Evolutionary conservation across 2,329 filamentous ascomycete genomes (phyloP), one percentile per base, ranked within the genome.

Genomic region (Colletotrichum ledebouriae): DNA sequence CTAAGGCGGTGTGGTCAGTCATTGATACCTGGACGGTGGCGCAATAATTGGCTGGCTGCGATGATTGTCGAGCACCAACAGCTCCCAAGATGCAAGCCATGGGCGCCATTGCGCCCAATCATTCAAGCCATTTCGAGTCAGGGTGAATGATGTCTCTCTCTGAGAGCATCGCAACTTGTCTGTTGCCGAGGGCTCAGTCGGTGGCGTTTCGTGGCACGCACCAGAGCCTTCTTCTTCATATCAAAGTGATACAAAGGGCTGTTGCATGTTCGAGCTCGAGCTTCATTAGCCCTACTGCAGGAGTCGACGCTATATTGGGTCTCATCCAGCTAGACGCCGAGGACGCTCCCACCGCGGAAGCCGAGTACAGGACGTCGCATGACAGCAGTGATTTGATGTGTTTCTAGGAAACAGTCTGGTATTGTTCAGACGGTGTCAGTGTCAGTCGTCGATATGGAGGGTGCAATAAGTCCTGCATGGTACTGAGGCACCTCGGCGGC

Each of bases 1-100:
- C 49, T 56, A 47, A 42, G 20, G 41, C 47, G 47, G 47, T 47
- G 55, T 6, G 34, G 25, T 25, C 56, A 44, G 41, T 42, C 20
- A 41, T 17, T 42, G 25, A 57, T 13, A 50, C 34, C 20, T 53
- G 25, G 41, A 7, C 47, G n/a, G 42, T 65, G 61, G 65, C 61
- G 62, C 25, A 46, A 65, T 60, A 59, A 65, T 68, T 65, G 55
- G 65, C 53, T 65, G 42, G 58, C 59, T 50, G 41, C 20, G 39
- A 49, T 65, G 49, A 49, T 65, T 55, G 61, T 42, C 17, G 46
- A 50, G 15, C 41, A 39, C 34, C 52, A 42, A 41, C 64, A 29
- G 42, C n/a, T 53, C 41, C 22, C 39, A 47, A 55, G 34, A 57
- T 37, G 11, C 33, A 62, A 39, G 41, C 61, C 53, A 59, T 44